These are phyloP conservation scores for Adansonia grandidieri DNA, from an alignment of 441 rosid species.

Conservation along the genomic window DNA sequence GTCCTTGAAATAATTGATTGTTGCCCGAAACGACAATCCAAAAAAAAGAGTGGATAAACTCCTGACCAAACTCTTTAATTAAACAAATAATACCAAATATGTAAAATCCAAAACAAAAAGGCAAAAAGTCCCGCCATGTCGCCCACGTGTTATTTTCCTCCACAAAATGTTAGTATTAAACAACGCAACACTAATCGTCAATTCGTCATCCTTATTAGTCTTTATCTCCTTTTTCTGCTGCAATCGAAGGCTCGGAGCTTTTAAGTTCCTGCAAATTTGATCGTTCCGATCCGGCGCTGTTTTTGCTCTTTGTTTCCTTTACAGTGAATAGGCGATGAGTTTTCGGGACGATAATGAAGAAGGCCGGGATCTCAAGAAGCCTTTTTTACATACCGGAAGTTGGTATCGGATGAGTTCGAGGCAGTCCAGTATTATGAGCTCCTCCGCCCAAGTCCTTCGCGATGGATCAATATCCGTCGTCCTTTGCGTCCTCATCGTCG, in stretches of 20 bases:
- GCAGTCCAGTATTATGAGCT: constrained; percentile 61
- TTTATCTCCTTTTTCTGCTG: neutral
- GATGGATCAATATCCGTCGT: constrained; percentile 70
- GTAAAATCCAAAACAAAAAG: neutral
- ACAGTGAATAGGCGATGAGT: constrained; percentile 45
- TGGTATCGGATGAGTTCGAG: constrained; percentile 67
- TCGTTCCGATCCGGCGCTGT: neutral
- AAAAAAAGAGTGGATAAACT: neutral
- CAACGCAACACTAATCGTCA: neutral
- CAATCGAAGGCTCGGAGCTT: neutral
- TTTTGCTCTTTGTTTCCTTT: neutral
- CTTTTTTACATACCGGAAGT: constrained; percentile 65
- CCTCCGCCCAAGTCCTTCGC: constrained; percentile 55
- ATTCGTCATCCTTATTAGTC: neutral
- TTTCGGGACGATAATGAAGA: constrained; percentile 65
- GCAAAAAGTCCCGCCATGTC: neutral
- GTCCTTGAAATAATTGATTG: neutral
- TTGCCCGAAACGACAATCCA: neutral
- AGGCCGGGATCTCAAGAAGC: constrained; percentile 56
- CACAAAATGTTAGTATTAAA: neutral
- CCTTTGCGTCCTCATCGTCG: constrained; percentile 65
- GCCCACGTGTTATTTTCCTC: neutral
- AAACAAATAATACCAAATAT: neutral
- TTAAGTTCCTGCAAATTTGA: neutral
- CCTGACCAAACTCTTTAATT: neutral